Percentiles rank a stretch among this genome's conserved stretches.
These are phyloP conservation scores for Aspergillus campestris DNA, from an alignment of 495 filamentous ascomycete genomes.

Conservation along the genomic window DNA sequence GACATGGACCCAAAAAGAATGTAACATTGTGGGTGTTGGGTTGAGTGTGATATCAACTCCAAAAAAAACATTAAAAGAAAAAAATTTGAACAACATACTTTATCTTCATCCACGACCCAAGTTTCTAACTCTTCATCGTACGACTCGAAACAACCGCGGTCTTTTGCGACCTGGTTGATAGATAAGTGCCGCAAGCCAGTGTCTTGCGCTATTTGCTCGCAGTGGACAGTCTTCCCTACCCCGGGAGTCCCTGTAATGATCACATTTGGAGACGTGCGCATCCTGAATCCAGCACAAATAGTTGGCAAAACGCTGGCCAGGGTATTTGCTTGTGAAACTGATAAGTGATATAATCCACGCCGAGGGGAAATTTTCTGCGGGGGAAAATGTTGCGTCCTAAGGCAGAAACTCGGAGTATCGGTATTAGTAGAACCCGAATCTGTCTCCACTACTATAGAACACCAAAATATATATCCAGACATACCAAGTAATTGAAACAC, in stretches of 20 bases:
- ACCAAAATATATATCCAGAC: too few species aligned
- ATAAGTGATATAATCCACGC: not conserved
- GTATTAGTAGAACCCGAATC: conserved; percentile 2
- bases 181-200: conserved; percentile 72
- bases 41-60: not conserved
- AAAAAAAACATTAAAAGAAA: conserved; percentile 1
- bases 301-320: too few species aligned
- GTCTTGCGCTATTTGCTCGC: conserved; percentile 64
- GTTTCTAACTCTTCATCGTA: conserved; percentile 77
- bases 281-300: conserved; percentile 12
- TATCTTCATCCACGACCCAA: conserved; percentile 96
- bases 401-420: conserved; percentile 4
- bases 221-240: conserved; percentile 88
- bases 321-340: not conserved
- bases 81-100: conserved; percentile 44
- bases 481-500: too few species aligned
- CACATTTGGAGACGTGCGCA: conserved; percentile 71
- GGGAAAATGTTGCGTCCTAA: conserved; percentile 4
- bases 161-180: conserved; percentile 88
- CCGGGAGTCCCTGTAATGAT: conserved; percentile 94
- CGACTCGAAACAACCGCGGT: conserved; percentile 70
- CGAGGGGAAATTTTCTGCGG: conserved; percentile 8
- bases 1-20: not conserved
- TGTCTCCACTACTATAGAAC: not conserved
- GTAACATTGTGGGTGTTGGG: not conserved